Conservation (phyloP, 331 rosid genomes). For the Telfairia occidentalis region DNA sequence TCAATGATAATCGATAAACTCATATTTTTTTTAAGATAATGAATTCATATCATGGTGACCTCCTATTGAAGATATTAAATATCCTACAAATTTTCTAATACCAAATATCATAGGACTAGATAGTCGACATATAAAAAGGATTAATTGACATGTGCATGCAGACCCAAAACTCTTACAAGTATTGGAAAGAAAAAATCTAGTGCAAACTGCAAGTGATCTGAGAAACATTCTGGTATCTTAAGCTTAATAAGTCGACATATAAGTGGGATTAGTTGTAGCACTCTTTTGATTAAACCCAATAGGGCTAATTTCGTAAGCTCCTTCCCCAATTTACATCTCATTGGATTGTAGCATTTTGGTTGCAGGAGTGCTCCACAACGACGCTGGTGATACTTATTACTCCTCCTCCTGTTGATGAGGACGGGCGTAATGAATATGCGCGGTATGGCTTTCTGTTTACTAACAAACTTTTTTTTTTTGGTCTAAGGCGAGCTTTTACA, state of each 20-base stretch:
- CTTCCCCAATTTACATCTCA: conserved; percentile 8
- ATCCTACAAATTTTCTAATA: background rate
- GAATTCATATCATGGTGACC: background rate
- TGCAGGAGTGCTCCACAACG: conserved; percentile 55
- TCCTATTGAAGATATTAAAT: background rate
- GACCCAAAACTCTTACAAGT: background rate
- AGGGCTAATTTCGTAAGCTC: background rate
- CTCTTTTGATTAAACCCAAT: background rate
- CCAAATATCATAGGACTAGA: background rate
- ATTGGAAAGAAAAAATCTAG: background rate
- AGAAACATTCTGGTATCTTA: too few relatives aligned
- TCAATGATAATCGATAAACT: background rate
- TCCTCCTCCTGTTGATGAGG: conserved; percentile 81
- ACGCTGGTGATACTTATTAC: conserved; percentile 62
- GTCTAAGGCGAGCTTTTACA: background rate
- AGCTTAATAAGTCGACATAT: too few relatives aligned
- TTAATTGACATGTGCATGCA: background rate
- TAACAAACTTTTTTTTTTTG: background rate
- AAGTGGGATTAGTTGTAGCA: too few relatives aligned
- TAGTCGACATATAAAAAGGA: background rate
- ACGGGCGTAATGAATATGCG: conserved; percentile 58
- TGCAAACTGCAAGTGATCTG: background rate
- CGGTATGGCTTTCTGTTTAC: conserved; percentile 25
- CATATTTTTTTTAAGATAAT: background rate
- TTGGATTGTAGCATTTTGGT: conserved; percentile 18